Percentiles rank a stretch among this genome's conserved stretches.
These are phyloP conservation scores for Coemansia sp. DNA, from an alignment of 192 early-diverging fungal genomes.

Conservation along the genomic window DNA sequence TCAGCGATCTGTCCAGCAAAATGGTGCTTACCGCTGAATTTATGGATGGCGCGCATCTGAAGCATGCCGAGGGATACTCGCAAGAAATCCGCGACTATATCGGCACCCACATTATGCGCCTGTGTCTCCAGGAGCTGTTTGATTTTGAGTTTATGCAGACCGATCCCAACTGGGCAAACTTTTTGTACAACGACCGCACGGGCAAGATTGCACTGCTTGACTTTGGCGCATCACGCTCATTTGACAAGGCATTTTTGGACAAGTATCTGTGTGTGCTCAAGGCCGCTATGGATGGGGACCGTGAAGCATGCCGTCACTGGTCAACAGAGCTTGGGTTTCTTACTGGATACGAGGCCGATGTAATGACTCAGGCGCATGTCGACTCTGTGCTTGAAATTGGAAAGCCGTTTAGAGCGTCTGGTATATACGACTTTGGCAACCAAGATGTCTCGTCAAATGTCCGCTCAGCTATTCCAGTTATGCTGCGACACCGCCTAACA, in stretches of 20 bases:
- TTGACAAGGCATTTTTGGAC: conserved; percentile 69
- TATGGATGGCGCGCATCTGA: conserved; percentile 72
- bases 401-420: conserved; percentile 70
- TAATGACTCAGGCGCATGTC: conserved; percentile 86
- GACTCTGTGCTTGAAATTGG: conserved; percentile 84
- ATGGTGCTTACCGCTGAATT: conserved; percentile 81
- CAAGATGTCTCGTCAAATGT: conserved; percentile 84
- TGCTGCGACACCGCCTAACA: conserved; percentile 89
- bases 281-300: conserved; percentile 70
- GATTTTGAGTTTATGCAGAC: conserved; percentile 97
- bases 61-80: conserved; percentile 55
- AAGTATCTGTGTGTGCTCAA: conserved; percentile 74
- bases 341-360: conserved; percentile 87
- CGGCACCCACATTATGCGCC: conserved; percentile 69
- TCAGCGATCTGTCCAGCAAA: conserved; percentile 64
- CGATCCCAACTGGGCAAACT: conserved; percentile 99
- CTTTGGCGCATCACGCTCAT: conserved; percentile 91
- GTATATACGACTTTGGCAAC: conserved; percentile 74
- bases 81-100: conserved; percentile 67
- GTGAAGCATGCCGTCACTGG: conserved; percentile 71
- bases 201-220: conserved; percentile 84
- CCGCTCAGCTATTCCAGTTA: conserved; percentile 86
- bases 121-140: conserved; percentile 89
- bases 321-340: conserved; percentile 86
- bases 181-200: conserved; percentile 74